Evolutionary conservation across 2,329 filamentous ascomycete genomes (phyloP), one percentile per base, ranked within the genome.

Genomic region (Biscogniauxia sp.): DNA sequence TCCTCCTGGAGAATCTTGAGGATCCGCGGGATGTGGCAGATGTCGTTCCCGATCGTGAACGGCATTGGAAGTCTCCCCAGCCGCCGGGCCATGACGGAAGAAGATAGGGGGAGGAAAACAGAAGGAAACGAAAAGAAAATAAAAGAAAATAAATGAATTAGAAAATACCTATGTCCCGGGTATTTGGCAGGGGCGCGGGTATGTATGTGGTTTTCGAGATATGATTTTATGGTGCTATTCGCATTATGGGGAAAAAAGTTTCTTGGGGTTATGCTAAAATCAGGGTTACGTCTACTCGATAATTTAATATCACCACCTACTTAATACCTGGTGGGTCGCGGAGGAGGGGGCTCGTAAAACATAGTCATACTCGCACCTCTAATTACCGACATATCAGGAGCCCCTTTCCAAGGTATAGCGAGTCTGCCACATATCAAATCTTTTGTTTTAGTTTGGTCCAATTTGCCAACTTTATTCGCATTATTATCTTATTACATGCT

Each of bases 11-110:
- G 74, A 56, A 93, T 79, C 20, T 75, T 73, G 62, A 79, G 77
- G 61, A 96, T 86, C 58, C 92, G 87, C 0, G 81, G 75, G 60
- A 92, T 83, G 60, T 82, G 82, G 74, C 91, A 92, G 59, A 96
- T 89, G 72, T 96, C 93, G 54, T 86, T 94, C 60, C 93, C 93
- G 56, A 96, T 78, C 54, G 82, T 82, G 15, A 94, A 71, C 0
- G 86, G 79, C n/a, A 86, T 88, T 68, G 93, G 92, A 13, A 32
- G 11, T 7, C 11, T 32, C 0, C 78, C 2, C 72, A 50, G 1
- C 23, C 72, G 50, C 62, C 54, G 11, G 45, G 56, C n/a, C 63
- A 68, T 58, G 20, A 54, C 58, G 60, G 45, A 25, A n/a, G n/a
- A n/a, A n/a, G n/a, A n/a, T n/a, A n/a, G n/a, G n/a, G n/a, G n/a